Base-by-base conservation (phyloP, 352 stramenopile species). In the Pythium coloratum region DNA sequence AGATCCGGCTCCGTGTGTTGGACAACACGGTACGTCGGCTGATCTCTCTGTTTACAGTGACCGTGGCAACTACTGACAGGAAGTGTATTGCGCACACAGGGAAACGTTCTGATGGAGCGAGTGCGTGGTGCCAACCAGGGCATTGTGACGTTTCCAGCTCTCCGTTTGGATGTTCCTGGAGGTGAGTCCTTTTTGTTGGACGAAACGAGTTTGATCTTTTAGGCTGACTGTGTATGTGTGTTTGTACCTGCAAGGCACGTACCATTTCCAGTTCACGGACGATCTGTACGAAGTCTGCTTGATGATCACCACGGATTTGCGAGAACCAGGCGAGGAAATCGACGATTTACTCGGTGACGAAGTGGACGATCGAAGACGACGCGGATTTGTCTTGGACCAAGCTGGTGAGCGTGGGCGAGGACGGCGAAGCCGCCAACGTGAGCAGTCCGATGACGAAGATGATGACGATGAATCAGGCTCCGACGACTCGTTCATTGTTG, bases 191-290 rank as follows among this genome's bases (percentile, higher is more conserved):
- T 55, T 56, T 2, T 57, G 32, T 8, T 50, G 9, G 33, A 38
- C 9, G 33, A 28, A 34, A 53, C 44, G 49, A 47, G 7, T 68
- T 8, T 2, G 16, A 12, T 46, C 26, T 46, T 7, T 57, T 61
- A 32, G n/a, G 55, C 54, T 69, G 34, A 34, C 18, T 16, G 40
- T 16, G 16, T 47, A 46, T 64, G 38, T 6, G 24, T n/a, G 49
- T 6, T 70, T 55, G 30, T 56, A 20, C 40, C 7, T 34, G 38
- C n/a, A 36, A 93, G 84, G 85, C n/a, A 42, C 72, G 49, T 94
- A 94, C 54, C 85, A 76, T 10, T 94, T 94, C 55, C 71, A 74
- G 18, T 91, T 94, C 62, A 73, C 67, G 2, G 83, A 92, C 55
- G 68, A 90, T 57, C 57, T 87, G 3, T 91, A 86, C 42, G 83